Evolutionary conservation across 257 asterid species (phyloP).

Genomic region (Sherardia arvensis): DNA sequence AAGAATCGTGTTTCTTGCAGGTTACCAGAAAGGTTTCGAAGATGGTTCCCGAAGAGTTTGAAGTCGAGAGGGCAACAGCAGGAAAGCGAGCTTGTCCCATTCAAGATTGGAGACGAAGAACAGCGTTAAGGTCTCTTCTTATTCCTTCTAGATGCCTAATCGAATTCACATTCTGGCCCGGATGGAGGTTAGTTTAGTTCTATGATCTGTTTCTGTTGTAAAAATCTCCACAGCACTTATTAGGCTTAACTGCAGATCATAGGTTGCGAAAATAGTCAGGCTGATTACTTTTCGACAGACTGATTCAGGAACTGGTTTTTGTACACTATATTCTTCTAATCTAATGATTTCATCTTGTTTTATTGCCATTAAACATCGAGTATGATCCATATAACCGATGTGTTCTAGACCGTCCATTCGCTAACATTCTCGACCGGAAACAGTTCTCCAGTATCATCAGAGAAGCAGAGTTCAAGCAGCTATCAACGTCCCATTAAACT

Average conservation of each 20-base stretch:
- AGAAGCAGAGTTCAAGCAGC: too few relatives aligned
- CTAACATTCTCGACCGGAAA: too few relatives aligned
- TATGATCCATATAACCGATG: too few relatives aligned
- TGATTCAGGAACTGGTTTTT: not conserved
- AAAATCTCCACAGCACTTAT: not conserved
- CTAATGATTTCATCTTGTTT: not conserved
- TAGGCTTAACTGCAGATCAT: not conserved
- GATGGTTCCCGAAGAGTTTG: constrained; percentile 69
- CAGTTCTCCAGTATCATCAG: too few relatives aligned
- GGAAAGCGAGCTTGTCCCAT: constrained; percentile 65
- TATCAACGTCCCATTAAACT: too few relatives aligned
- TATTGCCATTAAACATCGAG: not conserved
- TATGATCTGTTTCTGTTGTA: not conserved
- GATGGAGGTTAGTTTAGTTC: not conserved
- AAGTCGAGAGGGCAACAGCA: constrained; percentile 65
- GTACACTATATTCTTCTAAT: not conserved
- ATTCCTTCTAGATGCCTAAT: too few relatives aligned
- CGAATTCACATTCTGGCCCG: too few relatives aligned
- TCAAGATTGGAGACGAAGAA: constrained; percentile 44
- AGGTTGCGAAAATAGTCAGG: not conserved
- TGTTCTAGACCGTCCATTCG: too few relatives aligned
- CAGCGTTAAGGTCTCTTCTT: constrained; percentile 12
- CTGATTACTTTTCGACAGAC: not conserved
- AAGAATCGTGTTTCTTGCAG: constrained; percentile 28
- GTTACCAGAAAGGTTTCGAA: constrained; percentile 71